Percentiles rank a stretch among this genome's conserved stretches.
Evolutionary conservation across 257 asterid genomes (phyloP).

Genomic region (Solanum dulcamara): DNA sequence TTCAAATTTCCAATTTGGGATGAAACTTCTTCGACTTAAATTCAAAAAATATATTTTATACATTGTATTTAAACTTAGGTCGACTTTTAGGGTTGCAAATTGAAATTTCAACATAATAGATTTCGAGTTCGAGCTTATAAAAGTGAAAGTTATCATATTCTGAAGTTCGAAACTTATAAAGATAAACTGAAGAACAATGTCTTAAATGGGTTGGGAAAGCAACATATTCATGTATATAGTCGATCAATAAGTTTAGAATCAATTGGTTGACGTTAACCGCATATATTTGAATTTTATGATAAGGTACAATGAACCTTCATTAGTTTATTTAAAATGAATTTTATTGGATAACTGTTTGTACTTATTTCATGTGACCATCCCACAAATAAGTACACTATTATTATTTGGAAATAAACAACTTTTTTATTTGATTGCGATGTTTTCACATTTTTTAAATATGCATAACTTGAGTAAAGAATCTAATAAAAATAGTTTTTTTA

Average conservation of each 20-base stretch:
- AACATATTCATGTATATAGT: background rate
- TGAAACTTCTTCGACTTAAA: too few species aligned
- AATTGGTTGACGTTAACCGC: background rate
- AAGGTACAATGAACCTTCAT: background rate
- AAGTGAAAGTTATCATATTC: background rate
- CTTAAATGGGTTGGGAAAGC: background rate
- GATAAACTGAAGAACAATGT: too few species aligned
- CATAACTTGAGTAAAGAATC: too few species aligned
- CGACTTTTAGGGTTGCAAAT: background rate
- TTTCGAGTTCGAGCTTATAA: too few species aligned
- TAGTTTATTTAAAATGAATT: background rate
- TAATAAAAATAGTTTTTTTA: too few species aligned
- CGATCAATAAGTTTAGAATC: background rate
- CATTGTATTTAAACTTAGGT: too few species aligned
- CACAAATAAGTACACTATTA: background rate
- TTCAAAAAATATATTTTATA: too few species aligned
- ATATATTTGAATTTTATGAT: background rate
- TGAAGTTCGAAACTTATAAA: too few species aligned
- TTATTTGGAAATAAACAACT: background rate
- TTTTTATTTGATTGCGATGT: too few species aligned
- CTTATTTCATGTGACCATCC: background rate
- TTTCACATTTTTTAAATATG: background rate
- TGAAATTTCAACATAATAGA: too few species aligned
- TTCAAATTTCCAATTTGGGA: background rate
- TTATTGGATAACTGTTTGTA: background rate